Evolutionary conservation across 2,329 filamentous ascomycete species (phyloP).

Genomic region (Aspergillus vadensis): DNA sequence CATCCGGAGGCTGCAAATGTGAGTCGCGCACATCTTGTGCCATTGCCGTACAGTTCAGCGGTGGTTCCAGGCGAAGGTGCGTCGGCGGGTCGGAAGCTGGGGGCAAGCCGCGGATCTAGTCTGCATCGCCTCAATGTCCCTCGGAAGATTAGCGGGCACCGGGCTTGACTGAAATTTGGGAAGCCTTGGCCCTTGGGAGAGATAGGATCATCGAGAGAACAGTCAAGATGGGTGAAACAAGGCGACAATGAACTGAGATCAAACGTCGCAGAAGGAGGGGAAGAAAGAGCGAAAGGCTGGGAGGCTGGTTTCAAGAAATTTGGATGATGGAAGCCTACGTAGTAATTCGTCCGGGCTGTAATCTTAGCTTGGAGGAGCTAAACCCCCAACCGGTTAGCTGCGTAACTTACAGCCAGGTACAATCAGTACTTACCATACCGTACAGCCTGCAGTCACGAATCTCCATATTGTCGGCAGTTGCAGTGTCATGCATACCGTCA

Average conservation of each 20-base stretch:
- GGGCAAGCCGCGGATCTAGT: constrained; percentile 22
- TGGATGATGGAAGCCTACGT: background rate
- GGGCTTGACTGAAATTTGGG: background rate
- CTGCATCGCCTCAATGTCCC: constrained; percentile 31
- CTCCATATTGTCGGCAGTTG: too few relatives aligned
- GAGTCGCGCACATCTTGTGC: constrained; percentile 34
- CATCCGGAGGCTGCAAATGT: constrained; percentile 23
- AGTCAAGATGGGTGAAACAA: background rate
- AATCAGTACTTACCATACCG: background rate
- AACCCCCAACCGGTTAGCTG: background rate
- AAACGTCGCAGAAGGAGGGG: background rate
- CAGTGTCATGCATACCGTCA: background rate
- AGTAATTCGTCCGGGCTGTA: background rate
- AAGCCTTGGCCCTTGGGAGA: background rate
- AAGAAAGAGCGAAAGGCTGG: background rate
- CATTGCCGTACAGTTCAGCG: constrained; percentile 32
- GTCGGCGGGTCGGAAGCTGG: constrained; percentile 26
- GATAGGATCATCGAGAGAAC: background rate
- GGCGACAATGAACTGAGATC: background rate
- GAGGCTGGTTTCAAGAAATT: constrained; percentile 6
- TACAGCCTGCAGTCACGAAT: background rate
- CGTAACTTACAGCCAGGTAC: background rate
- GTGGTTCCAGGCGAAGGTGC: constrained; percentile 22
- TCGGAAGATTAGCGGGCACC: constrained; percentile 13
- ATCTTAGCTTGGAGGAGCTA: too few relatives aligned